Evolutionary conservation across 306 rosid genomes (phyloP).

Genomic region (Quercus alba): DNA sequence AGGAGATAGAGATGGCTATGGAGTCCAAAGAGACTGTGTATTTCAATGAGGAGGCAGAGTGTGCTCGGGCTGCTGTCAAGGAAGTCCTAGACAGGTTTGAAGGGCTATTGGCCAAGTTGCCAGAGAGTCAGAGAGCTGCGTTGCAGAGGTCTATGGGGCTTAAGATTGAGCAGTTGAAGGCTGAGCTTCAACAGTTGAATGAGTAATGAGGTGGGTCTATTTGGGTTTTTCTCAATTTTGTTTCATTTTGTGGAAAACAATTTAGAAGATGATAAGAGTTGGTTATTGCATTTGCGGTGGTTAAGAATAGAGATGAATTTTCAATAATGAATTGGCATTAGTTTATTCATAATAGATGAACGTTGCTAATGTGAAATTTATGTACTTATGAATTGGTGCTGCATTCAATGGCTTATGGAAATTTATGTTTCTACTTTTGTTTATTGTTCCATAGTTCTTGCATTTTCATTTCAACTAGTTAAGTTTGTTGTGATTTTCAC

Average conservation of each 20-base stretch:
- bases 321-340: constrained; percentile 23
- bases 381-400: not conserved
- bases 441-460: not conserved
- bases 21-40: constrained; percentile 92
- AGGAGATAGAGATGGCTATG: constrained; percentile 91
- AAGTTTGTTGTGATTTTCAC: not conserved
- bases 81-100: constrained; percentile 61
- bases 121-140: constrained; percentile 58
- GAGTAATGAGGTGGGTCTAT: constrained; percentile 57
- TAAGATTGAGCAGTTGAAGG: constrained; percentile 91
- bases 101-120: constrained; percentile 49
- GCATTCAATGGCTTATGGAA: not conserved
- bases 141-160: constrained; percentile 86
- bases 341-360: not conserved
- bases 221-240: not conserved
- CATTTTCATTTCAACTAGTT: not conserved
- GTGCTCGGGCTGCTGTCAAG: constrained; percentile 79
- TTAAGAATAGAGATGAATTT: not conserved
- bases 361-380: not conserved
- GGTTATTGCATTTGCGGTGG: not conserved
- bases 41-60: constrained; percentile 90
- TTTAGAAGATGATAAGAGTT: constrained; percentile 1
- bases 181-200: constrained; percentile 75
- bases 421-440: not conserved
- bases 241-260: constrained; percentile 3